Evolutionary conservation across 768 basidiomycete genomes (phyloP).

Genomic region (Suillus subaureus): DNA sequence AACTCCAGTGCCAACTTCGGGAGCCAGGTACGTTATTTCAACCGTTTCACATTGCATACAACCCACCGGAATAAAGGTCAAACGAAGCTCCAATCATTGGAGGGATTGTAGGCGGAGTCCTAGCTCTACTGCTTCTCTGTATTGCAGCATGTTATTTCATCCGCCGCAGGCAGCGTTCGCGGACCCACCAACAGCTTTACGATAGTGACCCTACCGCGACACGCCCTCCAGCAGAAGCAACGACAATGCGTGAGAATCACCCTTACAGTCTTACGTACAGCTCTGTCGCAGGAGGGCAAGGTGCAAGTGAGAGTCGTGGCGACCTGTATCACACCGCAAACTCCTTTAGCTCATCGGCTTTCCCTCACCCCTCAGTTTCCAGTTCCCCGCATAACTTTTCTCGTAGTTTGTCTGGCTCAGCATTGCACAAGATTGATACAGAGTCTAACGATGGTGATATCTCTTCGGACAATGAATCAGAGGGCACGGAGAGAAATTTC

Average conservation of each 20-base stretch:
- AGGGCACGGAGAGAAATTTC: background rate
- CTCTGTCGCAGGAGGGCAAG: background rate
- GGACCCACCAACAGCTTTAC: conserved; percentile 1
- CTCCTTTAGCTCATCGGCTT: conserved; percentile 8
- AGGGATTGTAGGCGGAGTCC: conserved; percentile 10
- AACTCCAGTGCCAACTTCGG: background rate
- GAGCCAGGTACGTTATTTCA: conserved; percentile 2
- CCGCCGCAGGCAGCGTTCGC: conserved; percentile 4
- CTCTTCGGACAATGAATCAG: background rate
- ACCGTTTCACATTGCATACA: background rate
- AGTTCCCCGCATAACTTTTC: background rate
- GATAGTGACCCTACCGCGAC: conserved; percentile 1
- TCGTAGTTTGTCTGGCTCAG: background rate
- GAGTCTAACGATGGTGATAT: background rate
- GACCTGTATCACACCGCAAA: background rate
- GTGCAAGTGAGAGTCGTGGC: background rate
- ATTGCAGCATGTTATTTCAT: conserved; percentile 6
- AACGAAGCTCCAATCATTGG: conserved; percentile 9
- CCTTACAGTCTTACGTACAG: conserved; percentile 1
- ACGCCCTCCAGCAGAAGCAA: background rate
- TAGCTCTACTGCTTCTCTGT: conserved; percentile 2
- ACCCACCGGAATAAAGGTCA: background rate
- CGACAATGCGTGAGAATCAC: conserved; percentile 7
- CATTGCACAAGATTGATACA: background rate
- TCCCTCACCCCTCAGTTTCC: background rate